Conservation (phyloP, 2,329 filamentous ascomycete genomes). For the Triangularia verruculosa region DNA sequence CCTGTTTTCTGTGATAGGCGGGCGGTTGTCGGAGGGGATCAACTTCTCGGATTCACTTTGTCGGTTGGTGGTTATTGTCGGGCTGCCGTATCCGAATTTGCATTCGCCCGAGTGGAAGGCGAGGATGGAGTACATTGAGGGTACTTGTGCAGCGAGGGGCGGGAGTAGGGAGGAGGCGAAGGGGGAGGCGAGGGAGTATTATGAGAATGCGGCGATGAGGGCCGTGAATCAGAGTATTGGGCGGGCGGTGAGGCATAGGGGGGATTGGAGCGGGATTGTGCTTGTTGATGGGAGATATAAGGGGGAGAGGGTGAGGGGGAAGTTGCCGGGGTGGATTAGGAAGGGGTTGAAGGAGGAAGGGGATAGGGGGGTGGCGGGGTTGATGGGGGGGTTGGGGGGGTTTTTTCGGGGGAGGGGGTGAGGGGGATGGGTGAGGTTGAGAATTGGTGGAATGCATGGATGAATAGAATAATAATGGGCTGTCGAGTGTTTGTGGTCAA, state of each 20-base stretch:
- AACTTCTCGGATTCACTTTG: constrained; percentile 94
- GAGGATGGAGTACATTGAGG: constrained; percentile 81
- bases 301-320: constrained; percentile 67
- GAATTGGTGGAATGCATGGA: too few relatives aligned
- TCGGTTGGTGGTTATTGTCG: constrained; percentile 85
- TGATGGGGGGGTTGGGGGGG: constrained; percentile 55
- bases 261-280: constrained; percentile 87
- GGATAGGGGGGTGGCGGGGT: constrained; percentile 49
- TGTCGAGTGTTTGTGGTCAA: too few relatives aligned
- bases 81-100: constrained; percentile 88
- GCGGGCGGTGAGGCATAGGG: constrained; percentile 80
- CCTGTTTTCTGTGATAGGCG: constrained; percentile 86
- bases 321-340: constrained; percentile 87
- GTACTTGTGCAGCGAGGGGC: constrained; percentile 33
- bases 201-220: constrained; percentile 94
- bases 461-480: too few relatives aligned
- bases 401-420: constrained; percentile 61
- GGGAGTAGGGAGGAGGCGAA: constrained; percentile 37
- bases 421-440: constrained; percentile 22
- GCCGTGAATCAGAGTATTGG: constrained; percentile 97
- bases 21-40: constrained; percentile 95
- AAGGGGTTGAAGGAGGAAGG: constrained; percentile 56
- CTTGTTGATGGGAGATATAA: constrained; percentile 79
- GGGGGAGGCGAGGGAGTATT: constrained; percentile 70
- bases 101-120: constrained; percentile 90